Evolutionary conservation across 2,329 filamentous ascomycete species (phyloP).

Genomic region (Phialophora expanda): DNA sequence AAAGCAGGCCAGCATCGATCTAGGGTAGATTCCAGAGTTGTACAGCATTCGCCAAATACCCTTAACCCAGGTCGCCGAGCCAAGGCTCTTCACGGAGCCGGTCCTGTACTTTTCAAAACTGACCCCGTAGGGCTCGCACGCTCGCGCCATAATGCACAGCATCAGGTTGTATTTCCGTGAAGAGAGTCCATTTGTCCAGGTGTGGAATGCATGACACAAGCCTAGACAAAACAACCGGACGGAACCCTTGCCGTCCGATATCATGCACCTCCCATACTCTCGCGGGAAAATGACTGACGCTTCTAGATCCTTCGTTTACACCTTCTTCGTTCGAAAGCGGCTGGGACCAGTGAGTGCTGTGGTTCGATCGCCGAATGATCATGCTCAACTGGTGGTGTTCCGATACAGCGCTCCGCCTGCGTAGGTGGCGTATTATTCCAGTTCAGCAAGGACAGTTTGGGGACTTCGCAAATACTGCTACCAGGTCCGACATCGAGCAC

Average conservation of each 20-base stretch:
- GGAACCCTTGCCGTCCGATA: constrained; percentile 4
- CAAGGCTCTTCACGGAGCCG: background rate
- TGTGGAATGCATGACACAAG: background rate
- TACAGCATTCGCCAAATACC: background rate
- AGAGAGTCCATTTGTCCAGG: background rate
- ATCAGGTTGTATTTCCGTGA: background rate
- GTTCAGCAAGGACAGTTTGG: background rate
- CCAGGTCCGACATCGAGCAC: background rate
- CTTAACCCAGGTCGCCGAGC: background rate
- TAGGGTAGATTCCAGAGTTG: background rate
- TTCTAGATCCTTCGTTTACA: background rate
- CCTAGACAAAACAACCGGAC: background rate
- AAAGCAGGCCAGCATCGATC: background rate
- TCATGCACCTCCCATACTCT: background rate
- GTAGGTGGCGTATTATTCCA: background rate
- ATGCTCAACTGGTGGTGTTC: background rate
- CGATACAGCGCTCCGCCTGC: background rate
- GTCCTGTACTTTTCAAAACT: background rate
- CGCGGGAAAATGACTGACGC: too few relatives aligned
- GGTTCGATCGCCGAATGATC: background rate
- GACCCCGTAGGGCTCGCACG: background rate
- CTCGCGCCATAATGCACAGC: background rate
- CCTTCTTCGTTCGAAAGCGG: background rate
- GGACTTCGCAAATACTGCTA: background rate
- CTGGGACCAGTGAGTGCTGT: too few relatives aligned